phyloP scores from a whole-genome alignment of 1,284 basidiomycete species.

The Wolfiporia cocos region DNA sequence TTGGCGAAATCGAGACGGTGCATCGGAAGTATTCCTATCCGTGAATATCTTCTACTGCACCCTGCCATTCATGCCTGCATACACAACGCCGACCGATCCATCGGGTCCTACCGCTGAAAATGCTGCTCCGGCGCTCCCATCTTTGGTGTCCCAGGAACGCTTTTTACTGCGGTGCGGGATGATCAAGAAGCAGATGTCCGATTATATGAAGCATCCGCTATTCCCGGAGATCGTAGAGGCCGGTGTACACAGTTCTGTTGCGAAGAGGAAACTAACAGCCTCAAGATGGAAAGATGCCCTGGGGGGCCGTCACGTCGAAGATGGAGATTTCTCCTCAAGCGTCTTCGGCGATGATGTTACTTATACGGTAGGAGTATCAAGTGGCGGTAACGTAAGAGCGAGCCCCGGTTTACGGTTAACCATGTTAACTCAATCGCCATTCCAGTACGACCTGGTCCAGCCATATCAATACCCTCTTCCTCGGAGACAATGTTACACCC shows the following conservation, averaged over 20 bases:
- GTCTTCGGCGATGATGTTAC: neutral
- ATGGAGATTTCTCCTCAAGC: slow-evolving; percentile 1
- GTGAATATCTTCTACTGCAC: slow-evolving; percentile 39
- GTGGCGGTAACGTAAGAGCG: slow-evolving; percentile 22
- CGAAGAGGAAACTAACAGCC: slow-evolving; percentile 19
- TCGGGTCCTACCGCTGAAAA: slow-evolving; percentile 15
- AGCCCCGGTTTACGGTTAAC: too few relatives aligned
- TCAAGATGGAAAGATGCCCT: slow-evolving; percentile 9
- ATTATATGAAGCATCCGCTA: slow-evolving; percentile 37
- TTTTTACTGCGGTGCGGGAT: slow-evolving; percentile 39
- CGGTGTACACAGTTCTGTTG: slow-evolving; percentile 15
- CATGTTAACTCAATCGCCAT: too few relatives aligned
- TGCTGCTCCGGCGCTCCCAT: slow-evolving; percentile 33
- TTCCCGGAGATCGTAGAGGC: slow-evolving; percentile 39
- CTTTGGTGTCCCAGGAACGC: slow-evolving; percentile 37
- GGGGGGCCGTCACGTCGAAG: slow-evolving; percentile 12
- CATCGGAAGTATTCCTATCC: slow-evolving; percentile 34
- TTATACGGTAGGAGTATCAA: slow-evolving; percentile 7
- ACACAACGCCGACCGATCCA: slow-evolving; percentile 3
- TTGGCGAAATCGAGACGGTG: slow-evolving; percentile 43
- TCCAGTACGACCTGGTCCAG: slow-evolving; percentile 4
- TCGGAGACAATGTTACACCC: too few relatives aligned
- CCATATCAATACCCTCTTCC: slow-evolving; percentile 6
- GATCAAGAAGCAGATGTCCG: slow-evolving; percentile 31
- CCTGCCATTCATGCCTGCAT: slow-evolving; percentile 44